Conservation (phyloP, 78 protist species). For the Guillardia theta region DNA sequence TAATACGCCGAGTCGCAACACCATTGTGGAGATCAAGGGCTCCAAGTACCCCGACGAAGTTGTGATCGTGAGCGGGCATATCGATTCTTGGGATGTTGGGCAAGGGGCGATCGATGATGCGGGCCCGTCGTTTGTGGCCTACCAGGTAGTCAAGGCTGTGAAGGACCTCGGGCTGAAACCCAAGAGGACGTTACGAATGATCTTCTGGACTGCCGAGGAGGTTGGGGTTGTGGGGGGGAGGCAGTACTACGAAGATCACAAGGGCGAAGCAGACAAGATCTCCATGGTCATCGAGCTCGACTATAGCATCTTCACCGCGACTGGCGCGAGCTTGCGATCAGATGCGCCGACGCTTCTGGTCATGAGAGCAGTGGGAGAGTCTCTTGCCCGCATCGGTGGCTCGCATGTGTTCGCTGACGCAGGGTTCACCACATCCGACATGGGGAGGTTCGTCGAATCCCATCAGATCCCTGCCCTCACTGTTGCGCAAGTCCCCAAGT, state of each 20-base stretch:
- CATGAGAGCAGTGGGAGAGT: neutral
- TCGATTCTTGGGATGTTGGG: constrained; percentile 81
- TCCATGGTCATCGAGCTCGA: constrained; percentile 67
- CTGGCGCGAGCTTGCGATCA: constrained; percentile 43
- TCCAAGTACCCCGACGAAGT: constrained; percentile 67
- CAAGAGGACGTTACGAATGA: constrained; percentile 70
- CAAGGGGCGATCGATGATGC: constrained; percentile 81
- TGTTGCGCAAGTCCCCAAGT: neutral
- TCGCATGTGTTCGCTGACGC: neutral
- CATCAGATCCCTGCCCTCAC: neutral
- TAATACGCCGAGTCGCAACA: constrained; percentile 53
- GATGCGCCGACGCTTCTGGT: neutral
- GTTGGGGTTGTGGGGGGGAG: constrained; percentile 69
- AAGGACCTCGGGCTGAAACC: constrained; percentile 63
- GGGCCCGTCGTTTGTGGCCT: constrained; percentile 68
- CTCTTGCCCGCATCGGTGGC: neutral
- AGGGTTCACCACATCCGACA: neutral
- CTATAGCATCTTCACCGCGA: constrained; percentile 55
- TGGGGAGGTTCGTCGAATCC: neutral
- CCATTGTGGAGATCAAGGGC: constrained; percentile 71
- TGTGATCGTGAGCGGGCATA: constrained; percentile 73
- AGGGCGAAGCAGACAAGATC: constrained; percentile 34
- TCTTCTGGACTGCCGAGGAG: constrained; percentile 74
- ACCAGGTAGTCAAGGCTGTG: constrained; percentile 57
- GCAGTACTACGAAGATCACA: constrained; percentile 30